Evolutionary conservation across 768 basidiomycete genomes (phyloP), one percentile per base, ranked within the genome.

Genomic region (Tricholoma matsutake): DNA sequence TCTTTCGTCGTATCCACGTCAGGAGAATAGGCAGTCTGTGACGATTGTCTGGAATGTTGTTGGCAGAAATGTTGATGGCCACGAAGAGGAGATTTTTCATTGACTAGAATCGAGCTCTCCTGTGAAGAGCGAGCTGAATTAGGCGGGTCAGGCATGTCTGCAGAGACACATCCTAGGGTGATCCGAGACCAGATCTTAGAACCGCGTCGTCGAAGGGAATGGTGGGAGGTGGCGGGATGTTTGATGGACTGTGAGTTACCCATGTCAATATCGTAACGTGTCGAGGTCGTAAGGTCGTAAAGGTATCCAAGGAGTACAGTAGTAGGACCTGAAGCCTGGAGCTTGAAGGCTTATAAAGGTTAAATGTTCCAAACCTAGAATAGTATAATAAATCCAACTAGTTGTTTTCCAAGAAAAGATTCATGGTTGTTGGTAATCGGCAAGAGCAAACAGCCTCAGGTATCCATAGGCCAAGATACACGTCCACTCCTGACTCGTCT

Each of bases 131-230:
- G 51, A 53, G 51, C 13, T 18, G 70, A 13, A 72, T 67, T 28
- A 75, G 75, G 64, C 71, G 75, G 39, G 72, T 64, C 31, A 74
- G 69, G 10, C 76, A 76, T 3, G 1, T 69, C 67, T 32, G 71
- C 68, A 4, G 76, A 76, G 25, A 73, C 67, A 51, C 77, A 80
- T 54, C 76, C 76, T 10, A 83, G 60, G 63, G 69, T 76, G 60
- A 81, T 57, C 13, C 73, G 78, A 56, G 81, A 73, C 43, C 78
- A 71, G 39, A 75, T 58, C 28, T 68, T 65, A 16, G 77, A 78
- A 65, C 73, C 75, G 64, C 75, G 73, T 47, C 69, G 71, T 47
- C 60, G 65, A 58, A 75, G 69, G 25, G 67, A 62, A 52, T 56
- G 64, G n/a, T 60, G 63, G 13, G 59, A 13, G 43, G 69, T 69